Conservation (phyloP, 495 filamentous ascomycete genomes). For the Xylaria grammica region DNA sequence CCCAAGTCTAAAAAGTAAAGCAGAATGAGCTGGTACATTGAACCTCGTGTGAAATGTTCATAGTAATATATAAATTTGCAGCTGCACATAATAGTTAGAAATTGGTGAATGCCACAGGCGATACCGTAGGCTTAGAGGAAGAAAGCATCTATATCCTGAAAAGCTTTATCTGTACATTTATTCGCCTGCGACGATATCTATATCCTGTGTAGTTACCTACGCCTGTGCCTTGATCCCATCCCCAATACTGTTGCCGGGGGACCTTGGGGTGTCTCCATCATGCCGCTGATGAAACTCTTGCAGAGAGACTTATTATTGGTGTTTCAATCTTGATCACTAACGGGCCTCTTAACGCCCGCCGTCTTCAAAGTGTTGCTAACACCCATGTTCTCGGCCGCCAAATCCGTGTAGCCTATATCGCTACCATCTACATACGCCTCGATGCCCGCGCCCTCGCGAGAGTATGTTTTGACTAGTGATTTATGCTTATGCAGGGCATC, state of each 20-base stretch:
- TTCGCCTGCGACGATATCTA: background rate
- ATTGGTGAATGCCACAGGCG: too few species aligned
- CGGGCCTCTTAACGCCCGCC: background rate
- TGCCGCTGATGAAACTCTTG: slow-evolving; percentile 20
- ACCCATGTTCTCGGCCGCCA: slow-evolving; percentile 26
- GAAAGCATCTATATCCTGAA: too few species aligned
- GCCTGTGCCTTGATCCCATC: slow-evolving; percentile 31
- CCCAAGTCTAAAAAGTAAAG: background rate
- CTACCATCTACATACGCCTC: slow-evolving; percentile 66
- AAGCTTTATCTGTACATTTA: too few species aligned
- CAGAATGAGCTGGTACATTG: too few species aligned
- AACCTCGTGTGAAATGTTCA: too few species aligned
- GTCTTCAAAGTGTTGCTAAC: slow-evolving; percentile 1
- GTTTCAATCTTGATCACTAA: background rate
- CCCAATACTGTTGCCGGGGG: slow-evolving; percentile 7
- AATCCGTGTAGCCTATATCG: slow-evolving; percentile 55
- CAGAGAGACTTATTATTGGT: background rate
- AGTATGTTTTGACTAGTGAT: slow-evolving; percentile 56
- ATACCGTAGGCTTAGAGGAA: too few species aligned
- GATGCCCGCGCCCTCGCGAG: slow-evolving; percentile 61
- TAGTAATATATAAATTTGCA: too few species aligned
- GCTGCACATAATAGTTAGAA: too few species aligned
- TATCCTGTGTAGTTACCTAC: background rate
- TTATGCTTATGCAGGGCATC: slow-evolving; percentile 60
- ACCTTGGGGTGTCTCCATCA: slow-evolving; percentile 9